These are phyloP conservation scores for Aspergillus fijiensis DNA, from an alignment of 2,329 filamentous ascomycete genomes.

Conservation along the genomic window DNA sequence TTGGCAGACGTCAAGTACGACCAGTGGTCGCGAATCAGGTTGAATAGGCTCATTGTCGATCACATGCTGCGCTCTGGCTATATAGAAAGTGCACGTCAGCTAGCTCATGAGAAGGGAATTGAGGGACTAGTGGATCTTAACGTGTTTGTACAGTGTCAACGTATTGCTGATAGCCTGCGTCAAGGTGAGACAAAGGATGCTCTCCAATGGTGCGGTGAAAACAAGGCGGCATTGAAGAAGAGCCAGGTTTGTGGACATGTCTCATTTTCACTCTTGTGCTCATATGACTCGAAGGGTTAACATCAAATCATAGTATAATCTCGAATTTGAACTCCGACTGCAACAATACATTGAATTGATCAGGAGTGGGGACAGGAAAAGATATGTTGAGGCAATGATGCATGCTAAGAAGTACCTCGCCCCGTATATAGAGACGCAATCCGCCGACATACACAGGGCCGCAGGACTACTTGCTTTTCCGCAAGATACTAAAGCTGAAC, in stretches of 20 bases:
- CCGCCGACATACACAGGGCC: constrained; percentile 67
- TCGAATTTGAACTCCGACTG: constrained; percentile 89
- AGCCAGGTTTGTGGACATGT: constrained; percentile 61
- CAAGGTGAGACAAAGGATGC: constrained; percentile 73
- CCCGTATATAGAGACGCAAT: constrained; percentile 67
- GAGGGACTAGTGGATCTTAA: constrained; percentile 82
- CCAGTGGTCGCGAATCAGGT: constrained; percentile 75
- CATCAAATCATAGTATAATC: constrained; percentile 58
- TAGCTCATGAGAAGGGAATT: constrained; percentile 75
- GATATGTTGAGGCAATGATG: constrained; percentile 71
- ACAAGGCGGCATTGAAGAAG: constrained; percentile 88
- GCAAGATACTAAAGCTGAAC: constrained; percentile 59
- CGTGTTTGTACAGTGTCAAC: constrained; percentile 79
- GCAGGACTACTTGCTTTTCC: constrained; percentile 78
- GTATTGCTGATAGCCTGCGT: constrained; percentile 71
- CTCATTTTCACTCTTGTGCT: not conserved
- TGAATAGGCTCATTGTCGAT: constrained; percentile 87
- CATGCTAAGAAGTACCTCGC: constrained; percentile 82
- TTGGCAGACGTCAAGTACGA: constrained; percentile 94
- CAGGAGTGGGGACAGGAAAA: constrained; percentile 62
- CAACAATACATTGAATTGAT: constrained; percentile 96
- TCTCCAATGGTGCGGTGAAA: constrained; percentile 86
- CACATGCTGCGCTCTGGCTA: constrained; percentile 86
- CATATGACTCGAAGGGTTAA: not conserved
- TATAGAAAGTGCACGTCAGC: constrained; percentile 68